Evolutionary conservation across 805 yeast species (phyloP), one percentile per base, ranked within the genome.

Genomic region (Sugiyamaella chiloensis): DNA sequence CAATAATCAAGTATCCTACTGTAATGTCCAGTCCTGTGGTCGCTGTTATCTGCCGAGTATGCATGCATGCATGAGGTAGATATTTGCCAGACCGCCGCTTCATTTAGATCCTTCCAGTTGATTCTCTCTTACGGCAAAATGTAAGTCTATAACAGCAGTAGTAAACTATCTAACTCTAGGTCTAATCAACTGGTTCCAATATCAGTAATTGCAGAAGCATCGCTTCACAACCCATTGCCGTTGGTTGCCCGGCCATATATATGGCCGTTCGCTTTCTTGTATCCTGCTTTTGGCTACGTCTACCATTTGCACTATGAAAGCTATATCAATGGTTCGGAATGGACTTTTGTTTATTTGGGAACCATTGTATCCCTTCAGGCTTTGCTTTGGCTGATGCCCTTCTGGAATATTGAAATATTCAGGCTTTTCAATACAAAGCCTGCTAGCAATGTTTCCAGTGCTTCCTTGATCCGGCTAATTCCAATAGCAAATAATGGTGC

Each of bases 261-360:
- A 20, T 79, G 86, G 74, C 96, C 96, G 7, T 65, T 84, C 50
- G 26, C 52, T 20, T 36, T 46, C 26, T 67, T 87, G 39, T 91
- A 91, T 63, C 96, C 96, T 4, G 61, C 76, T 16, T 87, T 86
- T 64, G 69, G 71, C 45, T 80, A 85, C 59, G 64, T 87, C 32
- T 91, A 86, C 64, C 59, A 65, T 50, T 68, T 70, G 51, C 79
- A 82, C 48, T 91, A 91, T 65, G 98, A 91, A 49, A 72, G 68
- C 49, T 87, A 87, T 63, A 85, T 91, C 60, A 85, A 77, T 39
- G 96, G 96, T 21, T 76, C 84, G 40, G 99, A 91, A 69, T 93
- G 99, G 98, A 93, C 98, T 0, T 87, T 87, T 65, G 93, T 91
- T 30, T 90, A 80, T 60, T 71, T 88, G 20, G 84, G 95, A 51